These are phyloP conservation scores for Fusarium chaquense DNA, from an alignment of 2,329 filamentous ascomycete genomes.

Conservation along the genomic window DNA sequence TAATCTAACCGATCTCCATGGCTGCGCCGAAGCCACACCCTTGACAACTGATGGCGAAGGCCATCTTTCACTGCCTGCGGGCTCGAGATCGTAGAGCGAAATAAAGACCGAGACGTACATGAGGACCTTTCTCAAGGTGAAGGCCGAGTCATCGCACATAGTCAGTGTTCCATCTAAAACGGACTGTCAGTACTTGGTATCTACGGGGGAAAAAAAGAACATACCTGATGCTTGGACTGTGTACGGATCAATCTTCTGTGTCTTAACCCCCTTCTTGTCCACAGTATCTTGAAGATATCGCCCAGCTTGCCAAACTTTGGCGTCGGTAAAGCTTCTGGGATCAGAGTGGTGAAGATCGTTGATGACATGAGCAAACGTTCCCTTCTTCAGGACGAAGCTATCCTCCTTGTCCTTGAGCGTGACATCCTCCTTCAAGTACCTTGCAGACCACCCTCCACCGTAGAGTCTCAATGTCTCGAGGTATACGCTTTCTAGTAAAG, in stretches of 20 bases:
- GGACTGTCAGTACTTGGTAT: slow-evolving; percentile 23
- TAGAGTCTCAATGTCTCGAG: slow-evolving; percentile 57
- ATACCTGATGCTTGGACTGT: slow-evolving; percentile 52
- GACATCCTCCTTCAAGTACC: slow-evolving; percentile 51
- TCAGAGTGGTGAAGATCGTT: slow-evolving; percentile 54
- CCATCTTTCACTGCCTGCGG: slow-evolving; percentile 49
- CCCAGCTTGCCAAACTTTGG: slow-evolving; percentile 52
- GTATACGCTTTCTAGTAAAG: slow-evolving; percentile 55
- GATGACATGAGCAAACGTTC: slow-evolving; percentile 52
- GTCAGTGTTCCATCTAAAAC: slow-evolving; percentile 48
- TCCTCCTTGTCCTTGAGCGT: slow-evolving; percentile 47
- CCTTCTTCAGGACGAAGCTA: slow-evolving; percentile 51
- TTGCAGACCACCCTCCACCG: slow-evolving; percentile 51
- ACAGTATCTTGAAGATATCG: slow-evolving; percentile 50
- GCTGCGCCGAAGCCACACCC: slow-evolving; percentile 47
- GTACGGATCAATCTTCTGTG: slow-evolving; percentile 40
- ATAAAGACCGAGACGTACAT: slow-evolving; percentile 53
- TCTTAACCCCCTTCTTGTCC: slow-evolving; percentile 44
- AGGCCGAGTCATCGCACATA: slow-evolving; percentile 51
- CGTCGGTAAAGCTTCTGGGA: slow-evolving; percentile 50
- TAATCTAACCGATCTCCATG: slow-evolving; percentile 47
- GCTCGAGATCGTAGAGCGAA: slow-evolving; percentile 54
- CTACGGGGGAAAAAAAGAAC: not conserved
- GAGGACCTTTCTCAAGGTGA: slow-evolving; percentile 52
- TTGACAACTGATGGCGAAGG: slow-evolving; percentile 40